These are phyloP conservation scores for Trypanosoma brucei DNA, from an alignment of 208 protist genomes.

Conservation along the genomic window DNA sequence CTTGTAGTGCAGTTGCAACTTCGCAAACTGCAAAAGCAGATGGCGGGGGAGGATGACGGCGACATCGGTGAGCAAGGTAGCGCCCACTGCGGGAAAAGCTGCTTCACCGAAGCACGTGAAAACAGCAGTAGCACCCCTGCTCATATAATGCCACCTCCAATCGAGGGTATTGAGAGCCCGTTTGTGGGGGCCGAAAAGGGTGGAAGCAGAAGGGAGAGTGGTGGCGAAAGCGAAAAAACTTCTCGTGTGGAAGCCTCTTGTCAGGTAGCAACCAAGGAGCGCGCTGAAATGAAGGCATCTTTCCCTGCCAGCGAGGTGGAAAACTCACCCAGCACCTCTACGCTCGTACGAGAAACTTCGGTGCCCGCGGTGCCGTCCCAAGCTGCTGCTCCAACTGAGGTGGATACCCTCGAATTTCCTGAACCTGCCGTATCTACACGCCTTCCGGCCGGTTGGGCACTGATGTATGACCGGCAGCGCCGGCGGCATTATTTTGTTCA, in stretches of 20 bases:
- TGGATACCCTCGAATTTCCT: constrained; percentile 2
- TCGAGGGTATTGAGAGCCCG: no score
- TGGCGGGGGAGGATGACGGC: background rate
- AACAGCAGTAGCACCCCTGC: no score
- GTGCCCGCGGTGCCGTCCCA: background rate
- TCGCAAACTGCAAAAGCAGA: constrained; percentile 38
- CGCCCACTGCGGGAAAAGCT: background rate
- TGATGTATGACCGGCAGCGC: constrained; percentile 44
- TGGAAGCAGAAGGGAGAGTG: no score
- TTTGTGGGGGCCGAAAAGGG: no score
- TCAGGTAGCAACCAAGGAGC: no score
- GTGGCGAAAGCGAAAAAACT: no score
- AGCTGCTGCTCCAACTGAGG: background rate
- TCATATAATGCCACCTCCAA: no score
- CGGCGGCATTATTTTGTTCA: constrained; percentile 63
- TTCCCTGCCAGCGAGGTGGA: no score
- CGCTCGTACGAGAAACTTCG: background rate
- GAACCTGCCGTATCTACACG: constrained; percentile 48
- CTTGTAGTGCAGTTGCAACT: constrained; percentile 48
- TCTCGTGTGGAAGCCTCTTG: no score
- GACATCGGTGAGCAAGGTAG: background rate
- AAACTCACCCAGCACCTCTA: no score
- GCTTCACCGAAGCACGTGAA: background rate
- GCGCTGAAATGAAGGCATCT: no score
- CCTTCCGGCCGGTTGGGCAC: constrained; percentile 49